Conservation (phyloP, 345 rosid species). For the Brassica juncea region DNA sequence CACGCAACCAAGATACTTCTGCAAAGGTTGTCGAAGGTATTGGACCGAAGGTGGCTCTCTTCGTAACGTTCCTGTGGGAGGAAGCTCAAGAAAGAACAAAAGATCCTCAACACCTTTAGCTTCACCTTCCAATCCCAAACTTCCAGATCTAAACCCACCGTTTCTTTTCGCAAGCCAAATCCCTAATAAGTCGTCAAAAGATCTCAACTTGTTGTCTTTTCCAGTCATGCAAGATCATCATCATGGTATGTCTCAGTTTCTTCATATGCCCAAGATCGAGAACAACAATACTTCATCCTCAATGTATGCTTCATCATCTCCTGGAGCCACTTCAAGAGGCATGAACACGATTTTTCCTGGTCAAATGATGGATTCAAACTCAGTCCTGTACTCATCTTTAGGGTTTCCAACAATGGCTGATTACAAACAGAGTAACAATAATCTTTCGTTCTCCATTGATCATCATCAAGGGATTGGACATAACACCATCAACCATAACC, state of each 20-base stretch:
- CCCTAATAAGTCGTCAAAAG: conserved; percentile 38
- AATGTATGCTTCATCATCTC: conserved; percentile 34
- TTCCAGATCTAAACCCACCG: conserved; percentile 45
- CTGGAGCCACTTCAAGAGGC: conserved; percentile 43
- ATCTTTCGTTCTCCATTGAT: conserved; percentile 38
- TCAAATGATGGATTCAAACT: conserved; percentile 43
- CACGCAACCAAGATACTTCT: conserved; percentile 85
- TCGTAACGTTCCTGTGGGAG: conserved; percentile 83
- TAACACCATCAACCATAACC: conserved; percentile 31
- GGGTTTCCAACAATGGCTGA: conserved; percentile 42
- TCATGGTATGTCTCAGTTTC: conserved; percentile 42
- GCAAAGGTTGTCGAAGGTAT: conserved; percentile 85
- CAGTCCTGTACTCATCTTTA: conserved; percentile 35
- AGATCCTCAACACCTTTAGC: conserved; percentile 37
- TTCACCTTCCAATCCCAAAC: conserved; percentile 29
- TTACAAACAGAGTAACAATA: conserved; percentile 33
- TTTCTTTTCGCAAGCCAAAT: conserved; percentile 34
- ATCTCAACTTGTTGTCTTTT: conserved; percentile 41
- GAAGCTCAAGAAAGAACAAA: conserved; percentile 79
- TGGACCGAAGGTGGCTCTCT: conserved; percentile 96
- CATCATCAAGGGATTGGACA: conserved; percentile 38
- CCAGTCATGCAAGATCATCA: conserved; percentile 42
- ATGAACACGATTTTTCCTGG: conserved; percentile 39
- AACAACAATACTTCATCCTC: conserved; percentile 33
- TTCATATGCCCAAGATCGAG: conserved; percentile 40